Percentiles rank a stretch among this genome's conserved stretches.
Conservation (phyloP, 805 yeast genomes). For the Limtongia smithiae region DNA sequence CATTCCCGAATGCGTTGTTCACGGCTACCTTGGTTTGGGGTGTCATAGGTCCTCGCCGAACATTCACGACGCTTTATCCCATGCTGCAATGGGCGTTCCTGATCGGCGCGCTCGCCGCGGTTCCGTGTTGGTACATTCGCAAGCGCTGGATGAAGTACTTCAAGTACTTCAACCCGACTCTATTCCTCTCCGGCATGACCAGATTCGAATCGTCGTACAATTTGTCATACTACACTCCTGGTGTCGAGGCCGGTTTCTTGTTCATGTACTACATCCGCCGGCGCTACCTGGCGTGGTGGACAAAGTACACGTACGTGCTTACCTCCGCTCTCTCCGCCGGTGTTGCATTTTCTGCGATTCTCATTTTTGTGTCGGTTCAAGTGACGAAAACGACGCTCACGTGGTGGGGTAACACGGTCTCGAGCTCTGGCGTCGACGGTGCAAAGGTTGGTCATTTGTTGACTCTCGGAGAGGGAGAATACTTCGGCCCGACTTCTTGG, state of each 20-base stretch:
- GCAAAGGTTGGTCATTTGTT: not conserved
- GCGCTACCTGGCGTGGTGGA: conserved; percentile 65
- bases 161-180: conserved; percentile 58
- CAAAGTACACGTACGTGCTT: conserved; percentile 63
- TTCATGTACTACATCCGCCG: conserved; percentile 57
- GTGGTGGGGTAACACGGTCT: conserved; percentile 66
- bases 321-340: conserved; percentile 66
- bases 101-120: conserved; percentile 49
- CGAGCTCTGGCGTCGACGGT: conserved; percentile 20
- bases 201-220: conserved; percentile 42
- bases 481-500: no score
- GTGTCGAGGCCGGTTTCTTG: conserved; percentile 56
- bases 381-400: conserved; percentile 40
- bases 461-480: no score
- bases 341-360: conserved; percentile 56
- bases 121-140: conserved; percentile 39
- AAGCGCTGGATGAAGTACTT: conserved; percentile 30
- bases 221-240: conserved; percentile 74
- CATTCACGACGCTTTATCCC: conserved; percentile 52
- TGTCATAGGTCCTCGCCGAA: conserved; percentile 57
- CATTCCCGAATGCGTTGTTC: conserved; percentile 46
- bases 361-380: conserved; percentile 52
- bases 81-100: conserved; percentile 56
- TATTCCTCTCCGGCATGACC: conserved; percentile 45
- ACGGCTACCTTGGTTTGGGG: conserved; percentile 63